Evolutionary conservation across 176 grass and related monocot genomes (phyloP), one percentile per base, ranked within the genome.

Genomic region (Carex littledalei): DNA sequence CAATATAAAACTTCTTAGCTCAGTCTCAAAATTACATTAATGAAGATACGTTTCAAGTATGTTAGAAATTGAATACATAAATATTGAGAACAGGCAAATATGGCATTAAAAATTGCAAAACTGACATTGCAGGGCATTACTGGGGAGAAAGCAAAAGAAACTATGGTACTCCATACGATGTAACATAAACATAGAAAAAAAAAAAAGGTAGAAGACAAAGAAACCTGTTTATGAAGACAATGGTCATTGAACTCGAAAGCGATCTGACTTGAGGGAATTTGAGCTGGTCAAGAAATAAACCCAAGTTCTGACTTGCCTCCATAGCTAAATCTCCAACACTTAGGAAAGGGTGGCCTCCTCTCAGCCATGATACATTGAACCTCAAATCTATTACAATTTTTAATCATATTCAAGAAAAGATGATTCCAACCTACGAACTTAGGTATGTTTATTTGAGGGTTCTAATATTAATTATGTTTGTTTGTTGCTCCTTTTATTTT

Each of bases 331-430:
- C 95, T 82, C 92, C 83, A 70, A 94, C 65, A 85, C 90, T 90
- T 86, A 98, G 95, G 73, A 94, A 80, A 86, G 95, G 86, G 86
- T 98, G 95, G 59, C 95, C 95, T 81, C 91, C 95, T 61, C 85
- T 91, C 87, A 98, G 85, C 95, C 92, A 98, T 65, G 93, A 94
- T 85, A 94, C 84, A 87, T 93, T 98, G 89, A 98, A 98, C 65
- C 85, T 91, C 85, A 84, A 81, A 67, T 82, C 95, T 98, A 79
- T 62, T 86, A 55, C 84, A 20, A 63, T 64, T 32, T 49, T 39
- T 70, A 88, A 52, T 52, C 75, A 26, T 63, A 41, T 9, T 86
- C 65, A 86, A 70, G 32, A 91, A 75, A 76, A 54, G 24, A n/a
- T 62, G 71, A 74, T 68, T 54, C 1, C 53, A 43, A 73, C n/a